A percentile compares a stretch with the other conserved stretches of the same genome.
Evolutionary conservation across 2,329 filamentous ascomycete species (phyloP).

Genomic region (Aspergillus proliferans): DNA sequence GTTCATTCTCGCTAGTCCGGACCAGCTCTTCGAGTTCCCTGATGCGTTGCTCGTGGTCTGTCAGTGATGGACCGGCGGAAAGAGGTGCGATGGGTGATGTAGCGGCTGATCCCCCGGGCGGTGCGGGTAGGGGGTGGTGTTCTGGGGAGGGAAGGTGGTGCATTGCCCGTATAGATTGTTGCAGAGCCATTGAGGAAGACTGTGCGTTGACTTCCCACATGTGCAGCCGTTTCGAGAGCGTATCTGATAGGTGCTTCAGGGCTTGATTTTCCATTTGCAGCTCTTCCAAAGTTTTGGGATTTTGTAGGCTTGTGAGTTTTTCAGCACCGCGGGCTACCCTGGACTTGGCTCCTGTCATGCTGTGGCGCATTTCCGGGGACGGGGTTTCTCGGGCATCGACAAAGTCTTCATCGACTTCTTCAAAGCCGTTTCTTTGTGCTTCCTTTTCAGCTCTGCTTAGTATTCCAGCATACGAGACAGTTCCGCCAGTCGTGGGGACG

Average conservation of each 20-base stretch:
- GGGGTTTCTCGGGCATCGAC: constrained; percentile 74
- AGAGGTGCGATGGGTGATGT: constrained; percentile 18
- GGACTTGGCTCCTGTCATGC: constrained; percentile 36
- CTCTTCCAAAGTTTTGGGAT: constrained; percentile 71
- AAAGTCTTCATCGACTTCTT: constrained; percentile 77
- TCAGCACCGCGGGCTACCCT: constrained; percentile 13
- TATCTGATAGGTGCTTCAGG: constrained; percentile 78
- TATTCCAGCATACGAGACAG: constrained; percentile 88
- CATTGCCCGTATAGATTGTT: constrained; percentile 64
- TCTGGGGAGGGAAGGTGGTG: constrained; percentile 31
- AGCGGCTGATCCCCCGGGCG: constrained; percentile 18
- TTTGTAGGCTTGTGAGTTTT: constrained; percentile 30
- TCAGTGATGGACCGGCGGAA: constrained; percentile 12
- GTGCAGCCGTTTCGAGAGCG: constrained; percentile 77
- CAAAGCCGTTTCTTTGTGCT: constrained; percentile 41
- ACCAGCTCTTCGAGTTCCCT: constrained; percentile 65
- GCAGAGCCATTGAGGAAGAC: constrained; percentile 75
- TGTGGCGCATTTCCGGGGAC: constrained; percentile 42
- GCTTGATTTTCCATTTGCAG: constrained; percentile 81
- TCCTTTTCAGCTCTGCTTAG: constrained; percentile 50
- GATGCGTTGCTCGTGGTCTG: constrained; percentile 48
- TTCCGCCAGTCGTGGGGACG: constrained; percentile 85
- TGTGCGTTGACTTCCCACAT: constrained; percentile 91
- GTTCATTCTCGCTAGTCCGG: constrained; percentile 51
- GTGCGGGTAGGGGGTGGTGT: constrained; percentile 28